Base-by-base conservation (phyloP, 352 stramenopile species). In the Nannochloropsis limnetica region DNA sequence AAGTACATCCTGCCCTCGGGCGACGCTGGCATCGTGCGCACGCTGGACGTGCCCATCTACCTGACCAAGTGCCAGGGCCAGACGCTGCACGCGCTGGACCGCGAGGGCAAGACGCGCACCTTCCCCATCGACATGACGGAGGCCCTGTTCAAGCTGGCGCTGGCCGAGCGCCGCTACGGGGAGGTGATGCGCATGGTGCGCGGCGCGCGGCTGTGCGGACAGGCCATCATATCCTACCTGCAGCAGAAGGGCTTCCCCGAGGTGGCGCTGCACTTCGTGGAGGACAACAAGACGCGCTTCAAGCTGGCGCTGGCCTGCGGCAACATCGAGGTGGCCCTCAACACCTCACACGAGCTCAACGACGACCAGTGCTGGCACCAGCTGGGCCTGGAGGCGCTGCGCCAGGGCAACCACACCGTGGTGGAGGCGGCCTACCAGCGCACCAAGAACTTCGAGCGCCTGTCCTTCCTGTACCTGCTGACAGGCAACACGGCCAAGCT, bases 381-480 rank as follows among this genome's bases (percentile, higher is more conserved):
- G 84, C 90, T 99, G 20, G 97, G 95, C 44, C 93, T 93, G 37
- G 97, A 99, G 86, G 96, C 96, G 20, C 87, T 99, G 80, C 93
- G 95, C 15, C 96, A 99, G 89, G 97, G 97, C 83, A 99, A 99
- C 87, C 95, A 98, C 83, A 91, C 98, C 88, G 95, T 99, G 84
- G 97, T 99, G 31, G 96, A 99, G 88, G 98, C 98, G 95, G 95
- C 94, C 44, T 99, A 99, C 86, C 96, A 99, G 90, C 93, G 95
- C 61, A 99, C 96, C 28, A 99, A 99, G 88, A 97, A 98, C 90
- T 98, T 99, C 86, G 96, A 99, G 81, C 93, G 95, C n/a, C 89
- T 99, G 17, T 98, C 93, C 80, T 99, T 99, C 89, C 88, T 99
- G 32, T 99, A 99, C 89, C 89, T 99, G 20, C 92, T 99, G 61